Percentiles rank a stretch among this genome's conserved stretches.
Conservation (phyloP, 1,284 basidiomycete genomes). For the Ustilago esculenta region DNA sequence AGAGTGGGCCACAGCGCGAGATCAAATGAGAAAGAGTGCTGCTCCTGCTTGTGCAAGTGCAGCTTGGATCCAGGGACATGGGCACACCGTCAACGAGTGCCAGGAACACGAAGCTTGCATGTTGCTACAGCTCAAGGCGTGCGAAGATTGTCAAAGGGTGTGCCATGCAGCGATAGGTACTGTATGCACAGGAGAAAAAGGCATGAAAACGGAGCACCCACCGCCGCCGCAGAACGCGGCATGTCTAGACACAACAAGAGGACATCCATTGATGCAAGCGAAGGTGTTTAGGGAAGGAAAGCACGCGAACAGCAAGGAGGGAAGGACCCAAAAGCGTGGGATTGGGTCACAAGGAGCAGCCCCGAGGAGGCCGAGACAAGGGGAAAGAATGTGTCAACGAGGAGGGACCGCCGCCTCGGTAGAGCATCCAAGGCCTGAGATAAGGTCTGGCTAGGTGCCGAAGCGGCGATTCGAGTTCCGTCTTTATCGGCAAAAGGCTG, state of each 20-base stretch:
- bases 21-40: no score
- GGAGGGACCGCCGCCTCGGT: background rate
- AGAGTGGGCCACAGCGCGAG: no score
- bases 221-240: background rate
- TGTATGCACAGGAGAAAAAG: background rate
- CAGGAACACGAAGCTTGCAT: no score
- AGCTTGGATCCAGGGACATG: no score
- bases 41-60: no score
- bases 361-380: background rate
- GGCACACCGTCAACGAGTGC: no score
- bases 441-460: background rate
- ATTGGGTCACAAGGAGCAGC: background rate
- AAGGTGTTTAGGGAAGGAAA: no score
- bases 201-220: background rate
- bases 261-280: no score
- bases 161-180: no score
- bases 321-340: background rate
- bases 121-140: no score
- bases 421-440: background rate
- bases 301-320: no score
- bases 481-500: background rate
- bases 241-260: background rate
- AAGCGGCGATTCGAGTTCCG: constrained; percentile 8
- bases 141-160: no score
- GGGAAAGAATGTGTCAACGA: background rate